phyloP scores from a whole-genome alignment of 352 stramenopile genomes.

The Pythium coloratum region DNA sequence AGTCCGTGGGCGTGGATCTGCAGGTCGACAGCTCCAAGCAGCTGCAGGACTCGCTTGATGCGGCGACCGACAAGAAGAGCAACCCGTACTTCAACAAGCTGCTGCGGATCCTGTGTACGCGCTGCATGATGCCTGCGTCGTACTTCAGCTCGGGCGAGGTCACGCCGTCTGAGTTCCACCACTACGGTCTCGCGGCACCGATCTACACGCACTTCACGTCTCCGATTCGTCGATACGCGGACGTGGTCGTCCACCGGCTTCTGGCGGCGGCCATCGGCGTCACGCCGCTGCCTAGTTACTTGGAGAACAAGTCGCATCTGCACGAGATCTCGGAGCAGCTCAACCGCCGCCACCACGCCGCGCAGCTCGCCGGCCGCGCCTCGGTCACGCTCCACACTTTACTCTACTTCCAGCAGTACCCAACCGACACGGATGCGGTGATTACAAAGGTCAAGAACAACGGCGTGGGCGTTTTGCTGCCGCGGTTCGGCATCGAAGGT shows the following conservation, averaged over 20 bases:
- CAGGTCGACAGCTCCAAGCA: conserved; percentile 81
- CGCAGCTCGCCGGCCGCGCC: conserved; percentile 95
- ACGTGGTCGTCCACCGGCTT: conserved; percentile 98
- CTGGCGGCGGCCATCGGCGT: conserved; percentile 96
- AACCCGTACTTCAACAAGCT: conserved; percentile 99
- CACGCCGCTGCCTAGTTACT: conserved; percentile 92
- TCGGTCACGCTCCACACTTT: conserved; percentile 97
- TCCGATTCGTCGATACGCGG: conserved; percentile 97
- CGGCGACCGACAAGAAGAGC: conserved; percentile 51
- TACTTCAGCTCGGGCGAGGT: conserved; percentile 99
- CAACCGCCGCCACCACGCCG: conserved; percentile 95
- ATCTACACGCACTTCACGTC: conserved; percentile 99
- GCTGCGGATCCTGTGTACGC: conserved; percentile 95
- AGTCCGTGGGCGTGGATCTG: conserved; percentile 76
- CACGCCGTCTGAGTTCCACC: conserved; percentile 94
- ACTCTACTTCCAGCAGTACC: conserved; percentile 95
- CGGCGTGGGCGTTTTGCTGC: conserved; percentile 95
- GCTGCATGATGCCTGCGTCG: conserved; percentile 98
- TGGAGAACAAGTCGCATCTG: conserved; percentile 92
- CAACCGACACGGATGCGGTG: conserved; percentile 87
- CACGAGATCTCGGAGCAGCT: conserved; percentile 97
- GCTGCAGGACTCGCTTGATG: conserved; percentile 82
- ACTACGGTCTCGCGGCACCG: conserved; percentile 97
- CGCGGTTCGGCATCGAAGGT: conserved; percentile 98
- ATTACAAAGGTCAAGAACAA: conserved; percentile 96